phyloP scores from a whole-genome alignment of 2,329 filamentous ascomycete genomes.

The Botrytis pseudocinerea region DNA sequence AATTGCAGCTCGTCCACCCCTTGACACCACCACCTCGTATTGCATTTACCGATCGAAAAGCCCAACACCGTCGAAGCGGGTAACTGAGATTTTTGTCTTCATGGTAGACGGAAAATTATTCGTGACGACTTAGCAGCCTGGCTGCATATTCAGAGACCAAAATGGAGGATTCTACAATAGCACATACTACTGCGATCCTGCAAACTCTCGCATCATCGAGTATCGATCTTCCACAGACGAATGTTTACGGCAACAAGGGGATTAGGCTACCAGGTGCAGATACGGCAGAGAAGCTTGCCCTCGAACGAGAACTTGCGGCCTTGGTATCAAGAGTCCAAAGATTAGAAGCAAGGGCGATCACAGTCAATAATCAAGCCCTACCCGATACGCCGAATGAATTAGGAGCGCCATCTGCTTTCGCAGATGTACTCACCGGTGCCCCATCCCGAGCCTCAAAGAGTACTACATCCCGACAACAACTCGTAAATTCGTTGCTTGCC shows the following conservation, averaged over 20 bases:
- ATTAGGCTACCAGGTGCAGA: conserved; percentile 77
- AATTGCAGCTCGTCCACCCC: conserved; percentile 17
- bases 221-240: conserved; percentile 28
- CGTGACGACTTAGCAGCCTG: conserved; percentile 30
- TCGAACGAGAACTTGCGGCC: conserved; percentile 81
- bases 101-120: conserved; percentile 28
- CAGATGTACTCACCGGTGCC: conserved; percentile 49
- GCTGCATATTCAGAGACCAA: conserved; percentile 31
- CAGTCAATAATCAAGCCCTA: conserved; percentile 57
- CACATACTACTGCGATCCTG: conserved; percentile 55
- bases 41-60: conserved; percentile 9
- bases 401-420: conserved; percentile 64
- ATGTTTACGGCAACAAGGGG: conserved; percentile 31
- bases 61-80: conserved; percentile 15
- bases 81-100: conserved; percentile 25
- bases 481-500: conserved; percentile 39
- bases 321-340: conserved; percentile 76
- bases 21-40: conserved; percentile 18
- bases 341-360: conserved; percentile 75
- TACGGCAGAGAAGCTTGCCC: conserved; percentile 70
- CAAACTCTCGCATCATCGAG: conserved; percentile 49
- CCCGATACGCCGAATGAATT: conserved; percentile 83
- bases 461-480: conserved; percentile 45
- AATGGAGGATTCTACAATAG: conserved; percentile 52
- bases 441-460: conserved; percentile 41